Percentiles rank a stretch among this genome's conserved stretches.
These are phyloP conservation scores for Prunus yedoensis DNA, from an alignment of 331 rosid genomes.

Conservation along the genomic window DNA sequence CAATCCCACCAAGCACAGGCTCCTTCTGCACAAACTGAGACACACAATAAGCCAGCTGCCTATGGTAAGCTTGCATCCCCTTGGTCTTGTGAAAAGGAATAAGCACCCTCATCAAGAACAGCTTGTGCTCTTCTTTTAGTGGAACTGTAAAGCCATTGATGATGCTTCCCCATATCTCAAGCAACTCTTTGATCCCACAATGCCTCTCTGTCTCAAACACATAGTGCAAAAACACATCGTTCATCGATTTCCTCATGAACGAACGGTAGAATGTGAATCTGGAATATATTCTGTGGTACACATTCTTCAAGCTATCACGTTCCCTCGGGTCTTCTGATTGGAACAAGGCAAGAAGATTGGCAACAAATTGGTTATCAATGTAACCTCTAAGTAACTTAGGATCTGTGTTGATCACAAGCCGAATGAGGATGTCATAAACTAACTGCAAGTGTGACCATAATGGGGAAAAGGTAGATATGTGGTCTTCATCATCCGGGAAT, in stretches of 20 bases:
- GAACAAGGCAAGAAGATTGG: conserved; percentile 54
- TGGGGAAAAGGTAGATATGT: conserved; percentile 41
- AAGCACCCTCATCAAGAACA: conserved; percentile 77
- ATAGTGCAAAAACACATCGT: conserved; percentile 55
- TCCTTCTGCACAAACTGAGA: conserved; percentile 89
- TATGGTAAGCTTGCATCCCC: conserved; percentile 65
- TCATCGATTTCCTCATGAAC: conserved; percentile 80
- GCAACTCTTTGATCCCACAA: conserved; percentile 73
- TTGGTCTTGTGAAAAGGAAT: conserved; percentile 79
- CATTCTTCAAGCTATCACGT: conserved; percentile 67
- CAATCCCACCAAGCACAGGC: conserved; percentile 76
- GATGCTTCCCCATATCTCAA: conserved; percentile 92
- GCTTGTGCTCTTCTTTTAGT: conserved; percentile 82
- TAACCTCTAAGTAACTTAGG: conserved; percentile 32
- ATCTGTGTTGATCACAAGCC: conserved; percentile 48
- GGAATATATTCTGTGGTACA: conserved; percentile 63
- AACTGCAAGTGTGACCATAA: conserved; percentile 67
- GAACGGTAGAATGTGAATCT: conserved; percentile 52
- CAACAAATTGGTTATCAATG: conserved; percentile 49
- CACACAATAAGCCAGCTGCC: conserved; percentile 75
- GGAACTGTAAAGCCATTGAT: conserved; percentile 85
- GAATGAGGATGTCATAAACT: conserved; percentile 62
- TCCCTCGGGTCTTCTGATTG: conserved; percentile 81
- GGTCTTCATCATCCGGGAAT: conserved; percentile 62
- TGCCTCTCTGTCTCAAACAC: conserved; percentile 65